Conservation (phyloP, 225 moss, liverwort and hornwort species). For the Lunularia cruciata region DNA sequence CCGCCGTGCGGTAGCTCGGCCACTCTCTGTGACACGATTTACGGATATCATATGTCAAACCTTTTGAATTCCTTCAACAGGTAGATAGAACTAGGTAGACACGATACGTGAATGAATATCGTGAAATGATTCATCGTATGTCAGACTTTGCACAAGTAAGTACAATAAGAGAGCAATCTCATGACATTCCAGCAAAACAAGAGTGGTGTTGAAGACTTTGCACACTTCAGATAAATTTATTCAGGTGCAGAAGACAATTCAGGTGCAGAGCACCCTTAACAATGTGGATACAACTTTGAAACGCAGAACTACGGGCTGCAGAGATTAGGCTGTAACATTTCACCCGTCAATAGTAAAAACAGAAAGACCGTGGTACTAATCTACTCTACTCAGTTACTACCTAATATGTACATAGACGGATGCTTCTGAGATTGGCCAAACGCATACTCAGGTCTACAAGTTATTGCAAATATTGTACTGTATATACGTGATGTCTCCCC, state of each 20-base stretch:
- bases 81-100: no score
- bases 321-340: neutral
- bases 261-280: neutral
- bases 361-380: constrained; percentile 2
- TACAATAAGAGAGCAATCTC: no score
- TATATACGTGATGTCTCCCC: neutral
- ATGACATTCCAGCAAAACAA: no score
- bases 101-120: no score
- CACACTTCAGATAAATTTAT: constrained; percentile 12
- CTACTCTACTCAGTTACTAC: neutral
- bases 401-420: constrained; percentile 17
- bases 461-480: constrained; percentile 13
- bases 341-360: neutral
- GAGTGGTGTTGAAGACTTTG: no score
- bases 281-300: neutral
- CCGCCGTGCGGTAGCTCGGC: no score
- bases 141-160: no score
- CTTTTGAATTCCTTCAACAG: no score
- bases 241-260: neutral
- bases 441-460: neutral
- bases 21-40: no score
- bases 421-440: no score
- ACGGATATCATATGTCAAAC: no score
- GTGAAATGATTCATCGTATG: no score
- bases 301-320: constrained; percentile 14